Evolutionary conservation across 2,329 filamentous ascomycete species (phyloP), one percentile per base, ranked within the genome.

Genomic region (Talaromyces amestolkiae): DNA sequence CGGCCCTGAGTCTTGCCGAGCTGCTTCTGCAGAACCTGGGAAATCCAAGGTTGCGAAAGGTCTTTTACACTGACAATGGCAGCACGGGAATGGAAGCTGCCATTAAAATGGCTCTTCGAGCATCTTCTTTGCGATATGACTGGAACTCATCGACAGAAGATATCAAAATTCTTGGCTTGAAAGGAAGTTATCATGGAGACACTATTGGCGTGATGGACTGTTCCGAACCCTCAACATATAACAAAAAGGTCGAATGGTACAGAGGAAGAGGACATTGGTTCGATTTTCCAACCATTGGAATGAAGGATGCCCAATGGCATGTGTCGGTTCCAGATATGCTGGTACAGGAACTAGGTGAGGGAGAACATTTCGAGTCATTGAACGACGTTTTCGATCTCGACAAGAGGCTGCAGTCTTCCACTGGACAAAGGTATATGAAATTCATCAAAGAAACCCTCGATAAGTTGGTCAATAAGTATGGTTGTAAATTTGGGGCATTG

Each of bases 171-270:
- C 74, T 96, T 3, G 92, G 92, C 0, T 79, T 96, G 10, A 91
- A 89, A 73, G 91, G 91, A 0, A 91, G 89, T 69, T 96, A 96
- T 71, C 92, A 96, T 71, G 92, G 92, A 1, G 92, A 96, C 72
- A 96, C 92, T 0, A 93, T 96, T 56, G 92, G 92, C 0, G 91
- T 91, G 0, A 95, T 96, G 92, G 91, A 95, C 74, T 91, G 88
- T 62, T 87, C 90, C 0, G 91, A 95, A 72, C 91, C 92, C 0
- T 89, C 86, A 39, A 85, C 86, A 0, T 96, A 85, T 75, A 96
- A 96, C 71, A 86, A 92, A 70, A 92, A 92, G 74, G 89, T 93
- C 0, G 91, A 95, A 72, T 96, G 92, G 92, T 96, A 96, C 73
- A 81, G 86, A 66, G 91, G 91, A 0, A 87, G 87, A 58, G 92